Percentiles rank a stretch among this genome's conserved stretches.
Evolutionary conservation across 2,329 filamentous ascomycete genomes (phyloP).

Genomic region (Arthrobotrys sinensis): DNA sequence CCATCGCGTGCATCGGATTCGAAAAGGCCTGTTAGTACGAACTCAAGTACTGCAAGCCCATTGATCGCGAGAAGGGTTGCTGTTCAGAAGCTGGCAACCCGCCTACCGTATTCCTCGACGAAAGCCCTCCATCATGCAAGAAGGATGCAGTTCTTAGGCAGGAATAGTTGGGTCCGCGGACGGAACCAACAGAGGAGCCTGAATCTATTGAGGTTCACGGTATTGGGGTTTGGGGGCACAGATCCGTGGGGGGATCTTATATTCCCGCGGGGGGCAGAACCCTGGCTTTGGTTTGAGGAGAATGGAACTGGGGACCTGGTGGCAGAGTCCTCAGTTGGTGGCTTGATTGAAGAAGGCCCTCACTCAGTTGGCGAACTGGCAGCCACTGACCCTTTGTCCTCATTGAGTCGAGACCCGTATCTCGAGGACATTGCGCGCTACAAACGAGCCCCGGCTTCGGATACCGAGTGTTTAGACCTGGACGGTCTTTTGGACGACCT

Average conservation of each 20-base stretch:
- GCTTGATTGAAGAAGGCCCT: conserved; percentile 14
- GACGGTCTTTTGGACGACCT: conserved; percentile 41
- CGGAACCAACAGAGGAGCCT: conserved; percentile 36
- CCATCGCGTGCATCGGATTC: conserved; percentile 26
- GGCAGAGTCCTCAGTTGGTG: conserved; percentile 12
- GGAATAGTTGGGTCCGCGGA: conserved; percentile 44
- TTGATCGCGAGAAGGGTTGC: conserved; percentile 49
- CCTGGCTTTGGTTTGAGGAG: conserved; percentile 7
- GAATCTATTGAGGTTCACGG: conserved; percentile 43
- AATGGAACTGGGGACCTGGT: conserved; percentile 22
- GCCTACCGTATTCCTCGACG: conserved; percentile 44
- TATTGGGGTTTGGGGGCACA: conserved; percentile 34
- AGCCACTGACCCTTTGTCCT: conserved; percentile 9
- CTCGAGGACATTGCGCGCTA: conserved; percentile 50
- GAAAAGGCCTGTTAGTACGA: conserved; percentile 6
- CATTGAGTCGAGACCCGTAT: conserved; percentile 24
- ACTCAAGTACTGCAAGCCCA: conserved; percentile 20
- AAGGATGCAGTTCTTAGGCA: conserved; percentile 54
- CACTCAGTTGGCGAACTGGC: conserved; percentile 20
- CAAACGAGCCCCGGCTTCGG: conserved; percentile 29
- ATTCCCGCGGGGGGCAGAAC: conserved; percentile 10
- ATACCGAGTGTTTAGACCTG: conserved; percentile 20
- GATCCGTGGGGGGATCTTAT: conserved; percentile 28
- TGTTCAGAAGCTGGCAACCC: conserved; percentile 50
- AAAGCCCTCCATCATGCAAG: conserved; percentile 55